Percentiles rank a stretch among this genome's conserved stretches.
Evolutionary conservation across 495 filamentous ascomycete species (phyloP).

Genomic region (Podospora anserina): DNA sequence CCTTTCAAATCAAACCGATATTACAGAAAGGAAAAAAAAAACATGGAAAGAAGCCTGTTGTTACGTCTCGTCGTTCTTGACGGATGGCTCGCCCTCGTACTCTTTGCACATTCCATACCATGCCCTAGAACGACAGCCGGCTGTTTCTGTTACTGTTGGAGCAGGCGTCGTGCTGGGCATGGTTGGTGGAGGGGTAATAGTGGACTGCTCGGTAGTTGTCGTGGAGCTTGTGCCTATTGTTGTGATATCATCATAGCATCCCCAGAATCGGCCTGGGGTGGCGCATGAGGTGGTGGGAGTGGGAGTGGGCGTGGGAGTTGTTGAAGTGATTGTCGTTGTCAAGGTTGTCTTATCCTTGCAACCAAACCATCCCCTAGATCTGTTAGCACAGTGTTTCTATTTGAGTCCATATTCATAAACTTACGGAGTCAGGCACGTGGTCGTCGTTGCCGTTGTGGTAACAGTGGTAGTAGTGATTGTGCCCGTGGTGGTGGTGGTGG

Average conservation of each 20-base stretch:
- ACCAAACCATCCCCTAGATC: constrained; percentile 62
- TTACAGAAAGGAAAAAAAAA: background rate
- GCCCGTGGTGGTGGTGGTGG: constrained; percentile 45
- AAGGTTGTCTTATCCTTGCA: constrained; percentile 48
- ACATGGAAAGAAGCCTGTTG: background rate
- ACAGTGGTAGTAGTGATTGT: constrained; percentile 44
- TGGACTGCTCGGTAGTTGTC: constrained; percentile 28
- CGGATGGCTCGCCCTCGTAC: constrained; percentile 25
- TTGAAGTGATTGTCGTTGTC: constrained; percentile 28
- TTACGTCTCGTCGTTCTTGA: constrained; percentile 26
- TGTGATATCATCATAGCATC: constrained; percentile 51
- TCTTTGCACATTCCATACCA: constrained; percentile 47
- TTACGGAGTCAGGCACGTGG: constrained; percentile 56
- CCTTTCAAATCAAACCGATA: background rate
- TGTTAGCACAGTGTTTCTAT: constrained; percentile 48
- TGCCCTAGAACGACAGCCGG: constrained; percentile 35
- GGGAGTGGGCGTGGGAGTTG: constrained; percentile 27
- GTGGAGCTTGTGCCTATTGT: constrained; percentile 28
- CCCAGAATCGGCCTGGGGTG: constrained; percentile 56
- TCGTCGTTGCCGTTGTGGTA: constrained; percentile 45
- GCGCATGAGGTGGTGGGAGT: constrained; percentile 45
- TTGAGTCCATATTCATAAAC: constrained; percentile 43
- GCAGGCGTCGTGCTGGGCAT: constrained; percentile 23
- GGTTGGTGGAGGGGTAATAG: constrained; percentile 36
- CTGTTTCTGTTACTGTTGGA: constrained; percentile 28